These are phyloP conservation scores for Lunasporangiospora selenospora DNA, from an alignment of 192 early-diverging fungal genomes.

Conservation along the genomic window DNA sequence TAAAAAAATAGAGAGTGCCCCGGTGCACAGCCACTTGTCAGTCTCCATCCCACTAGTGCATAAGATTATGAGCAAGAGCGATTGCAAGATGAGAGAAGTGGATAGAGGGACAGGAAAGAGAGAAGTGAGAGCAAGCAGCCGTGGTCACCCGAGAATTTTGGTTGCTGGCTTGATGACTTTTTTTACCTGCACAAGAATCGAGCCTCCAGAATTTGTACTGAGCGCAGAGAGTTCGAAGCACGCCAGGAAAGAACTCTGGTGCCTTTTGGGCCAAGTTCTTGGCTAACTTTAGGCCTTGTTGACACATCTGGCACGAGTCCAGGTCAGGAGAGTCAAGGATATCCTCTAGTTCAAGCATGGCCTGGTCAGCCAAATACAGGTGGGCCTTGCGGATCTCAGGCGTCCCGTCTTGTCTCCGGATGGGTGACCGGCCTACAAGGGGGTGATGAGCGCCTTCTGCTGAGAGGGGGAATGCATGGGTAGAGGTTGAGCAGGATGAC, in stretches of 20 bases:
- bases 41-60: no score
- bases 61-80: no score
- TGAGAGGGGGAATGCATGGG: no score
- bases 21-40: no score
- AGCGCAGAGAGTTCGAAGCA: constrained; percentile 19
- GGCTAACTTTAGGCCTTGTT: constrained; percentile 19
- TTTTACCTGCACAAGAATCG: constrained; percentile 38
- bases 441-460: no score
- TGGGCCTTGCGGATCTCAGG: constrained; percentile 5
- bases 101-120: no score
- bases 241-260: constrained; percentile 26
- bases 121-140: no score
- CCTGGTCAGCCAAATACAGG: constrained; percentile 15
- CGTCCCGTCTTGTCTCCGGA: constrained; percentile 4
- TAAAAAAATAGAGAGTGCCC: no score
- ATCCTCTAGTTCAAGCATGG: constrained; percentile 20
- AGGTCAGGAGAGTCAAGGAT: constrained; percentile 29
- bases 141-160: no score
- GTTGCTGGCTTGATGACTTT: no score
- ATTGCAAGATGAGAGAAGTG: no score
- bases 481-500: no score
- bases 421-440: not conserved
- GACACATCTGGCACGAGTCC: constrained; percentile 46
- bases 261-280: constrained; percentile 25
- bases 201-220: constrained; percentile 18